Evolutionary conservation across 2,329 filamentous ascomycete genomes (phyloP), one percentile per base, ranked within the genome.

Genomic region (Aspergillus sp.): DNA sequence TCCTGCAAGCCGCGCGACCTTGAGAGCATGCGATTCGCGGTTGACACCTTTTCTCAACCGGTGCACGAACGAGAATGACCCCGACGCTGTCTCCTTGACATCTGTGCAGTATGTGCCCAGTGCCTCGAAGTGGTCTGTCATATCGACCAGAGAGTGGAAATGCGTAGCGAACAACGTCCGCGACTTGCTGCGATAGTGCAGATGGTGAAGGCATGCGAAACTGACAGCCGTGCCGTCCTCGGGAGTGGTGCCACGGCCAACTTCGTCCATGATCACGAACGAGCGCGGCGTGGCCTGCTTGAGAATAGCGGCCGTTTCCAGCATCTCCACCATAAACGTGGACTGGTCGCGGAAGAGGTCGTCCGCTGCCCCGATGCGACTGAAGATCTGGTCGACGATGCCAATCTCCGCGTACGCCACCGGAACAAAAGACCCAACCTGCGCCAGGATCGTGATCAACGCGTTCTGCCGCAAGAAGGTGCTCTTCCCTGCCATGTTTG

Each of bases 261-360:
- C 84, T 66, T 98, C 91, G 57, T 98, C 91, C 89, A 98, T 96
- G 57, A 98, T 89, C 39, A 91, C 89, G 49, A 98, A 93, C 0
- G 82, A 91, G 15, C 80, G 73, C 1, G 78, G 64, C 1, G 89
- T 96, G 0, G 91, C 89, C 44, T 83, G 72, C 39, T 81, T 83
- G 32, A 98, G 71, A 33, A 98, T 98, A 15, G 82, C 73, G 2
- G 89, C 88, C 13, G 91, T 94, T 62, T 98, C 91, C 2, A 95
- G 72, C 91, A 98, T 98, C 64, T 98, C 91, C 1, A 96, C 86
- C 91, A 98, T 96, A 61, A 98, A 98, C 0, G 93, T 98, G 33
- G 86, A 94, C 59, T 96, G 88, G 63, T 94, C 83, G 31, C 78
- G 76, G 64, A 83, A 95, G n/a, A 98, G 69, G 55, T 94, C 89